phyloP scores from a whole-genome alignment of 1,284 basidiomycete genomes.

The Microbotryum intermedium region DNA sequence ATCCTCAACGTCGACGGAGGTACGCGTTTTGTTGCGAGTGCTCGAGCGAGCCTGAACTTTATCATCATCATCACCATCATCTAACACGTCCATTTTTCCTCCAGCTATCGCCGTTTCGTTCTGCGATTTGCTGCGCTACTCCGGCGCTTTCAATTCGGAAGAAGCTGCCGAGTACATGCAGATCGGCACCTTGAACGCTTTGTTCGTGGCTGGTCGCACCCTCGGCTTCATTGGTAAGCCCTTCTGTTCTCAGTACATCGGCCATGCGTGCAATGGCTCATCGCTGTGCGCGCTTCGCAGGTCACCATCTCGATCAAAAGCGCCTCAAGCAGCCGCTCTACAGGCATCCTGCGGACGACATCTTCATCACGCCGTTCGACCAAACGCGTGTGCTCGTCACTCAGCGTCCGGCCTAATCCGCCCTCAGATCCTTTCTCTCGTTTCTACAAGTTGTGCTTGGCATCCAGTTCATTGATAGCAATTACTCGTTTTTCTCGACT shows the following conservation, averaged over 20 bases:
- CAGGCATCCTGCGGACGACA: slow-evolving; percentile 72
- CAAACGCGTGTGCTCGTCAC: slow-evolving; percentile 16
- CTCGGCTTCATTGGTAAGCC: slow-evolving; percentile 96
- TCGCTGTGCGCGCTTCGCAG: slow-evolving; percentile 11
- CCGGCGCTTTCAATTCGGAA: slow-evolving; percentile 87
- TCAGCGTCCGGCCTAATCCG: no score
- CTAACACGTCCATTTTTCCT: not conserved
- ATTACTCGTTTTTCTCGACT: no score
- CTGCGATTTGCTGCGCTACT: slow-evolving; percentile 86
- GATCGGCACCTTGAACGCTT: slow-evolving; percentile 86
- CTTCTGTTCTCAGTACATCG: slow-evolving; percentile 42
- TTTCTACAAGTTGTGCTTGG: no score
- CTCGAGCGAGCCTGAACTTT: no score
- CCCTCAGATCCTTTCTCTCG: no score
- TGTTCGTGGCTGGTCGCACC: slow-evolving; percentile 93
- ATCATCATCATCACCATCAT: not conserved
- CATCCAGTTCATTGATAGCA: no score
- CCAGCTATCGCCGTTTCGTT: slow-evolving; percentile 82
- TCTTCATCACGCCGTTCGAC: slow-evolving; percentile 18
- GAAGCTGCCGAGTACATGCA: slow-evolving; percentile 93
- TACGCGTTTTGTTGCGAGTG: slow-evolving; percentile 74
- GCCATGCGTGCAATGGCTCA: slow-evolving; percentile 1
- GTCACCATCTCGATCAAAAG: slow-evolving; percentile 73
- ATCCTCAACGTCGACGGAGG: slow-evolving; percentile 96
- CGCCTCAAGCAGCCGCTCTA: slow-evolving; percentile 78